Evolutionary conservation across 495 filamentous ascomycete species (phyloP).

Genomic region (Collariella sp.): DNA sequence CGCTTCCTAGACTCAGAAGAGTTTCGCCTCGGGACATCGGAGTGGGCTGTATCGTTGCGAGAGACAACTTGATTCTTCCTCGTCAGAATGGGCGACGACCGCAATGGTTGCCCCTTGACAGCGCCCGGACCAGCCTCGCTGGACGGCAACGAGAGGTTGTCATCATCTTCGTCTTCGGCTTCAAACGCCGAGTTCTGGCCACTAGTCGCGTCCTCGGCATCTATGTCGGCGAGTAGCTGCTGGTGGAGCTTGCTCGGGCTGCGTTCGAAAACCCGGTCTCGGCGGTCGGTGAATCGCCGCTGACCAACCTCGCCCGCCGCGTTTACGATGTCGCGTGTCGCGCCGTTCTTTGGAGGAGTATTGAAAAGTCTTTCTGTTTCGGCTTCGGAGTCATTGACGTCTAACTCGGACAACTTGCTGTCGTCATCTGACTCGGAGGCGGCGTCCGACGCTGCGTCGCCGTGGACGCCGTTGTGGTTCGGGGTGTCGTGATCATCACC

Average conservation of each 20-base stretch:
- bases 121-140: conserved; percentile 28
- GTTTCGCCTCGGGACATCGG: conserved; percentile 13
- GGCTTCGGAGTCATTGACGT: conserved; percentile 87
- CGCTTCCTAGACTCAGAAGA: conserved; percentile 41
- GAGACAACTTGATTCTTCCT: conserved; percentile 22
- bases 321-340: conserved; percentile 53
- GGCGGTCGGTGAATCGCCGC: conserved; percentile 29
- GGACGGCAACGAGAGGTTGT: conserved; percentile 27
- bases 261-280: conserved; percentile 40
- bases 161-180: conserved; percentile 35
- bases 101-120: conserved; percentile 9
- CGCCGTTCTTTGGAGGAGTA: conserved; percentile 69
- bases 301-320: conserved; percentile 30
- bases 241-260: conserved; percentile 62
- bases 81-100: conserved; percentile 17
- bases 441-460: conserved; percentile 35
- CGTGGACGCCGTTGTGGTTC: conserved; percentile 43
- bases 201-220: conserved; percentile 29
- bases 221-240: conserved; percentile 30
- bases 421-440: conserved; percentile 27
- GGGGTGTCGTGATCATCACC: conserved; percentile 31
- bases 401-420: conserved; percentile 45
- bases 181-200: conserved; percentile 37
- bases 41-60: conserved; percentile 11
- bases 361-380: conserved; percentile 92